Percentiles rank a stretch among this genome's conserved stretches.
These are phyloP conservation scores for Pichia sp. DNA, from an alignment of 1,139 yeast species.

Conservation along the genomic window DNA sequence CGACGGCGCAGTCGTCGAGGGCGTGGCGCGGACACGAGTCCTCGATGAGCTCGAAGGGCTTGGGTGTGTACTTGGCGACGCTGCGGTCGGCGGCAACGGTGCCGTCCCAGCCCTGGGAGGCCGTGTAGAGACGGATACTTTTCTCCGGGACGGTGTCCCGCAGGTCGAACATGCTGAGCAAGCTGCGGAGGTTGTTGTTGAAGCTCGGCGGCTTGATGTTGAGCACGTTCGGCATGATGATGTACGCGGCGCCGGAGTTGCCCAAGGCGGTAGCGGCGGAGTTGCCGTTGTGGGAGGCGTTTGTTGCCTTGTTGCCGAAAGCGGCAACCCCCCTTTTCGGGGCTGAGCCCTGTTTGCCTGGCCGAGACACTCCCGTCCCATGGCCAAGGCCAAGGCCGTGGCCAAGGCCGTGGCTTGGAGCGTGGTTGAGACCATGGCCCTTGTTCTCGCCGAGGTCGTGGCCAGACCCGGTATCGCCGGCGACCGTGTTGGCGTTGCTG, in stretches of 20 bases:
- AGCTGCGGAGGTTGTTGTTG: conserved; percentile 28
- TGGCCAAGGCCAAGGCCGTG: too few relatives aligned
- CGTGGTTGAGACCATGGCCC: background rate
- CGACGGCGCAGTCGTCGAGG: conserved; percentile 62
- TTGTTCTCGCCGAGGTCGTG: background rate
- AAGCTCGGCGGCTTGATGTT: conserved; percentile 31
- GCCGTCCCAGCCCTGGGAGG: conserved; percentile 18
- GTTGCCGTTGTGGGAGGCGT: background rate
- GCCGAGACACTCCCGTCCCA: background rate
- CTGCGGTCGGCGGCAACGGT: conserved; percentile 24
- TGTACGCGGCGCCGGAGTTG: conserved; percentile 1
- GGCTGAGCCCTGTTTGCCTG: background rate
- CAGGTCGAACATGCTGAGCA: conserved; percentile 23
- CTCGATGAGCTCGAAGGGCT: conserved; percentile 64
- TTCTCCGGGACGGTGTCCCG: conserved; percentile 25
- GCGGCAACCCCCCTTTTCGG: background rate
- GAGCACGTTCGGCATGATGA: conserved; percentile 21
- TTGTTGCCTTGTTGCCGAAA: background rate
- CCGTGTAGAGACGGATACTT: conserved; percentile 19
- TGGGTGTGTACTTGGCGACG: conserved; percentile 36
- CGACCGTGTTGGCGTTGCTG: background rate
- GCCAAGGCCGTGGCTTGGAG: background rate
- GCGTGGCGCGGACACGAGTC: conserved; percentile 53
- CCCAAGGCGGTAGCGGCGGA: background rate
- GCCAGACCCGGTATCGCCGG: background rate